Conservation (phyloP, 148 eudicot species). For the Chenopodium album region DNA sequence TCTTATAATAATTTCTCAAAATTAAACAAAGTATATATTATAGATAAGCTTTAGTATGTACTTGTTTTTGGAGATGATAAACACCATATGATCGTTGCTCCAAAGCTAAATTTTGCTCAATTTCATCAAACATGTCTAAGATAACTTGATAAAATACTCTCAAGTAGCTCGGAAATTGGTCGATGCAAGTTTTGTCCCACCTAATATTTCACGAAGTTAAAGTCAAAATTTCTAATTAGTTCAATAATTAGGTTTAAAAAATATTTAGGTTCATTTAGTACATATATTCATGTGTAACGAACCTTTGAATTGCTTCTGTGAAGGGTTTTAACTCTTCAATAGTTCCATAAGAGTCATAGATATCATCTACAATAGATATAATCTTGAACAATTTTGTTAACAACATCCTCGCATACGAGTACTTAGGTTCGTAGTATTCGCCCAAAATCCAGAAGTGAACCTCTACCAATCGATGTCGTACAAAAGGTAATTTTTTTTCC, state of each 20-base stretch:
- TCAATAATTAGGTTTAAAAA: no score
- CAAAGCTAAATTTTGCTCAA: conserved; percentile 25
- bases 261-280: no score
- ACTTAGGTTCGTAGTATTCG: conserved; percentile 37
- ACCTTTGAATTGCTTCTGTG: conserved; percentile 29
- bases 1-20: no score
- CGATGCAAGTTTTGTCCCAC: background rate
- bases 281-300: no score
- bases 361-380: conserved; percentile 38
- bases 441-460: conserved; percentile 36
- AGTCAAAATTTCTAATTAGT: no score
- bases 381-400: conserved; percentile 21
- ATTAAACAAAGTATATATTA: no score
- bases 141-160: no score
- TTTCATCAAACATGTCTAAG: conserved; percentile 20
- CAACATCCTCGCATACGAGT: conserved; percentile 22
- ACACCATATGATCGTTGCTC: conserved; percentile 30
- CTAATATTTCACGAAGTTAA: no score
- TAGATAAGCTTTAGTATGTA: no score
- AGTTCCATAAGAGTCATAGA: conserved; percentile 35
- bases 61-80: background rate
- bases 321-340: conserved; percentile 33
- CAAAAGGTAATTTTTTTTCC: conserved; percentile 28
- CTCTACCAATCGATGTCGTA: conserved; percentile 47
- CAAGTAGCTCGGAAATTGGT: background rate